Evolutionary conservation across 1,139 yeast species (phyloP), one percentile per base, ranked within the genome.

Genomic region (Suzukiozyma palmioleophila): DNA sequence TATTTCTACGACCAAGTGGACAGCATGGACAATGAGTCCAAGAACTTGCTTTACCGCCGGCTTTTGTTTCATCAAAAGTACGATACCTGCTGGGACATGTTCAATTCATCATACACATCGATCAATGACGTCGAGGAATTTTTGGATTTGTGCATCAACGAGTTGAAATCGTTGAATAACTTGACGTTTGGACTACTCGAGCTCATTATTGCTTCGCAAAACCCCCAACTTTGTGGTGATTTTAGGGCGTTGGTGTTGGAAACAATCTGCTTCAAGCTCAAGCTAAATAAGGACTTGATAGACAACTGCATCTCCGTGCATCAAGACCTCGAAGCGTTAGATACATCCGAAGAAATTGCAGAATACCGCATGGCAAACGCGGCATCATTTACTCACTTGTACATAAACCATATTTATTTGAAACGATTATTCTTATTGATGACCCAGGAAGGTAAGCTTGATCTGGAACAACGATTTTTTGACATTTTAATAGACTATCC

Each of bases 121-220:
- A 51, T 70, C 9, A 54, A 55, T 12, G 75, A 69, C 40, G 47
- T 69, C 14, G 75, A 69, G 43, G 73, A 65, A 5, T 53, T 60
- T 27, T 49, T 68, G 24, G 71, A 62, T 13, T 39, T 54, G 14
- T 49, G 65, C 6, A 45, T 55, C 12, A 37, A 42, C 3, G 50
- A 50, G 8, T 48, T 62, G 16, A 41, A 43, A 21, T 48, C 46
- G 8, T 47, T 46, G 31, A 50, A 56, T 30, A 52, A 59, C 37
- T n/a, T 43, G 10, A 37, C 43, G 3, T 50, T 61, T 34, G 72
- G 71, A 0, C 41, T 59, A 2, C 49, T 56, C 43, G 53, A 50
- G 26, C 37, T 46, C 12, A 34, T 43, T 3, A 9, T 44, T 14
- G 28, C 18, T 9, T 32, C 32, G 46, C 62, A 21, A 14, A 12